Percentiles rank a stretch among this genome's conserved stretches.
phyloP scores from a whole-genome alignment of 306 rosid species.

The Pyrus pyrifolia region DNA sequence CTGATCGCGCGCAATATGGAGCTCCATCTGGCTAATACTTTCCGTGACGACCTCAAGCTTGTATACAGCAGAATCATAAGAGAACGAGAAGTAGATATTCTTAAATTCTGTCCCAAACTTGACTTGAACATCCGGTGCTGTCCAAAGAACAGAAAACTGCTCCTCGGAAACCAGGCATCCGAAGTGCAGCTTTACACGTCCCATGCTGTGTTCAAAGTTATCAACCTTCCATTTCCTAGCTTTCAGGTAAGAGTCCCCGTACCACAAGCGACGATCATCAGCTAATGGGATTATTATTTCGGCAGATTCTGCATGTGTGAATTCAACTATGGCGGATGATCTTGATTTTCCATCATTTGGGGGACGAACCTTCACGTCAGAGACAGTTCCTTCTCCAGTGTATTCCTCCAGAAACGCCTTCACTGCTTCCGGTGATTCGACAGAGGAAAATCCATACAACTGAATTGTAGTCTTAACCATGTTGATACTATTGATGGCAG shows the following conservation, averaged over 20 bases:
- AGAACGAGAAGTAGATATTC: constrained; percentile 26
- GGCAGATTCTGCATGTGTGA: constrained; percentile 21
- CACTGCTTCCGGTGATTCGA: constrained; percentile 21
- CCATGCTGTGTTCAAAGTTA: neutral
- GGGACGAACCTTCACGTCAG: constrained; percentile 14
- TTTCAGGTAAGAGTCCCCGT: constrained; percentile 11
- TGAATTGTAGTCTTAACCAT: neutral
- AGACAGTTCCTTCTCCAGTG: constrained; percentile 39
- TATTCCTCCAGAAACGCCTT: constrained; percentile 30
- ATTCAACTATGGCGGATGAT: constrained; percentile 32
- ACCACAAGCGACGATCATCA: neutral
- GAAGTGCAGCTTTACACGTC: constrained; percentile 24
- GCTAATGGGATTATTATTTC: constrained; percentile 28
- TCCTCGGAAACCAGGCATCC: constrained; percentile 44
- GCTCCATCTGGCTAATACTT: constrained; percentile 36
- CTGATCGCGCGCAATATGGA: constrained; percentile 12
- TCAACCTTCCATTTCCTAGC: neutral
- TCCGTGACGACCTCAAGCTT: constrained; percentile 44
- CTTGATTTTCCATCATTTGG: constrained; percentile 14
- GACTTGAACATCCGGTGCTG: constrained; percentile 25
- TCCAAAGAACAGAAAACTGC: constrained; percentile 45
- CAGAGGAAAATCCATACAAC: neutral
- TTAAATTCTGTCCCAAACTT: constrained; percentile 27
- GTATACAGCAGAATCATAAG: constrained; percentile 16
- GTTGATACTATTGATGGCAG: neutral